A percentile compares a stretch with the other conserved stretches of the same genome.
These are phyloP conservation scores for Ceratocystiopsis brevicomis DNA, from an alignment of 2,329 filamentous ascomycete species.

Conservation along the genomic window DNA sequence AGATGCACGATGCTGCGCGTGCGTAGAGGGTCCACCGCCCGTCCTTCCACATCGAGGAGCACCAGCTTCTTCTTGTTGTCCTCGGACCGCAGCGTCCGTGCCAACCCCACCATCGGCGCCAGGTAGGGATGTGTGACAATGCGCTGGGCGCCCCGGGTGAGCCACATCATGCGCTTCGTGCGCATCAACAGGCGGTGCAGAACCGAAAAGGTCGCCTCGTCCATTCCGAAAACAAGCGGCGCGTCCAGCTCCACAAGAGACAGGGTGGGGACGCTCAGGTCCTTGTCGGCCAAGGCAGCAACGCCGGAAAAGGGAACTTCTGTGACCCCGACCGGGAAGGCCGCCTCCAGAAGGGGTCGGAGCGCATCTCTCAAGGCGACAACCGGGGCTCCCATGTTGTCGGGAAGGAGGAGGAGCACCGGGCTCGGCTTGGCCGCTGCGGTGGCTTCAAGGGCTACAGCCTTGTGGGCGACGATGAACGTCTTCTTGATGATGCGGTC, in stretches of 20 bases:
- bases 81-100: conserved; percentile 30
- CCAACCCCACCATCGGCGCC: conserved; percentile 25
- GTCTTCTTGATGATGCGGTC: background rate
- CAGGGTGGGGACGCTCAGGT: conserved; percentile 19
- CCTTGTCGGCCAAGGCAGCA: background rate
- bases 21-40: too few relatives aligned
- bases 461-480: conserved; percentile 3
- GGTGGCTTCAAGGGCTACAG: too few relatives aligned
- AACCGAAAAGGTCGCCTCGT: conserved; percentile 18
- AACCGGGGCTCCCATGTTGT: background rate
- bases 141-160: conserved; percentile 24
- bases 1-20: too few relatives aligned
- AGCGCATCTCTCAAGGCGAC: background rate
- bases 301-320: background rate
- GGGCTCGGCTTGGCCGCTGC: too few relatives aligned
- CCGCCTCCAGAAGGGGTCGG: background rate
- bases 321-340: background rate
- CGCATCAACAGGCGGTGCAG: conserved; percentile 22
- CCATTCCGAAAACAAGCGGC: conserved; percentile 21
- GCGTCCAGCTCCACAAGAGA: conserved; percentile 25
- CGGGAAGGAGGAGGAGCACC: conserved; percentile 2
- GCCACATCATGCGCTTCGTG: conserved; percentile 26
- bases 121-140: conserved; percentile 17
- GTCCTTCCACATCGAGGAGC: conserved; percentile 21
- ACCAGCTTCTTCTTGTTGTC: conserved; percentile 23